A percentile compares a stretch with the other conserved stretches of the same genome.
Conservation (phyloP, 192 early-diverging fungal species). For the Lunasporangiospora selenospora region DNA sequence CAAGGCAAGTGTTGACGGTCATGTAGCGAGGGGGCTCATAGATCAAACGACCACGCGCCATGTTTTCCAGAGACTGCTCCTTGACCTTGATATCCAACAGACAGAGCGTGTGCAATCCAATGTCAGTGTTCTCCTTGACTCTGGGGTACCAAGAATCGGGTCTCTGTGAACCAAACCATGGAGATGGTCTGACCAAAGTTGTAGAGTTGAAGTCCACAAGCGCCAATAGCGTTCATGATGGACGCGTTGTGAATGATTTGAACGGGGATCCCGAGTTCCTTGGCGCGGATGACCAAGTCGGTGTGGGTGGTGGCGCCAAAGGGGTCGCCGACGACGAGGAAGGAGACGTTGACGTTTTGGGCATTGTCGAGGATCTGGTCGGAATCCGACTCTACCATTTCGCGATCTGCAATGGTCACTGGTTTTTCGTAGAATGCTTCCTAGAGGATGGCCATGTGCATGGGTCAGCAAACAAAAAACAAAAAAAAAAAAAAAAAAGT, state of each 20-base stretch:
- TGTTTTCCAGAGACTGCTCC: slow-evolving; percentile 95
- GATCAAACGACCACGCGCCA: slow-evolving; percentile 90
- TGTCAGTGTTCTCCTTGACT: slow-evolving; percentile 82
- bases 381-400: slow-evolving; percentile 94
- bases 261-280: slow-evolving; percentile 85
- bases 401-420: slow-evolving; percentile 92
- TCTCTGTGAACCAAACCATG: slow-evolving; percentile 95
- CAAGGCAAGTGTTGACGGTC: slow-evolving; percentile 92
- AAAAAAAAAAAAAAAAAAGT: background rate
- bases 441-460: slow-evolving; percentile 26
- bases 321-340: slow-evolving; percentile 98
- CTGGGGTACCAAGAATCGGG: slow-evolving; percentile 97
- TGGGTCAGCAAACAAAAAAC: background rate
- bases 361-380: slow-evolving; percentile 90
- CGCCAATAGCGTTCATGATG: slow-evolving; percentile 98
- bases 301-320: slow-evolving; percentile 98
- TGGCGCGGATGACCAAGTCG: slow-evolving; percentile 93
- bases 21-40: slow-evolving; percentile 99
- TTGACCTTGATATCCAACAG: slow-evolving; percentile 98
- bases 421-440: slow-evolving; percentile 90
- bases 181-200: slow-evolving; percentile 99
- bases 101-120: slow-evolving; percentile 94
- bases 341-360: slow-evolving; percentile 88
- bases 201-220: slow-evolving; percentile 96
- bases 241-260: slow-evolving; percentile 98